A percentile compares a stretch with the other conserved stretches of the same genome.
Evolutionary conservation across 2,329 filamentous ascomycete genomes (phyloP).

Genomic region (Talaromyces verruculosus): DNA sequence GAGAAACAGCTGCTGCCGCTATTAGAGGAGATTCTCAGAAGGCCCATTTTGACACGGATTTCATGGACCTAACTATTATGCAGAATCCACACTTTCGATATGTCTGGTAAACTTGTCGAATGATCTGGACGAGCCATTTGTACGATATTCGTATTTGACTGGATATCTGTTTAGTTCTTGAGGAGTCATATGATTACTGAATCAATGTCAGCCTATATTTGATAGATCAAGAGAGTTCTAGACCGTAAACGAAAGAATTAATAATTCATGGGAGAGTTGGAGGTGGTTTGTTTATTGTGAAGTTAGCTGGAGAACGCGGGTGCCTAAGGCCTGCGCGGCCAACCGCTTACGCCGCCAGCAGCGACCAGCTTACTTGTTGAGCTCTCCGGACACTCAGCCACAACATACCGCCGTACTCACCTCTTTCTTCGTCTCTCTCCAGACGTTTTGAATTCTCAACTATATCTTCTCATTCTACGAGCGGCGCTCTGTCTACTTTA

Average conservation of each 20-base stretch:
- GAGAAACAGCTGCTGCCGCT: constrained; percentile 45
- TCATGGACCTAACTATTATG: neutral
- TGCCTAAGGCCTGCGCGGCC: constrained; percentile 6
- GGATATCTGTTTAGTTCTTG: neutral
- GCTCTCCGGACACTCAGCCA: constrained; percentile 7
- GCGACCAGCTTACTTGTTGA: neutral
- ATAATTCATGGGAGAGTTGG: neutral
- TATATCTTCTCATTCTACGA: neutral
- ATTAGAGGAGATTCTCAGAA: neutral
- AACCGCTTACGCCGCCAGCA: constrained; percentile 11
- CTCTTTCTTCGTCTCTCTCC: neutral
- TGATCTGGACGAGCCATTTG: neutral
- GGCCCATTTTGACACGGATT: constrained; percentile 2
- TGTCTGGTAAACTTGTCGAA: neutral
- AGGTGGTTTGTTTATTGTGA: neutral
- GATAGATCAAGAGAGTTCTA: neutral
- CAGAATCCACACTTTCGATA: constrained; percentile 8
- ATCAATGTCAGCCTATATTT: neutral
- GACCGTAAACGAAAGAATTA: neutral
- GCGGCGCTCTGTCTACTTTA: neutral
- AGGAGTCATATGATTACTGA: neutral
- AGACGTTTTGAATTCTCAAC: neutral
- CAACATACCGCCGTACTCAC: neutral
- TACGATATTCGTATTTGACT: neutral
- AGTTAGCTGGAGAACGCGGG: constrained; percentile 10